Percentiles rank a stretch among this genome's conserved stretches.
Conservation (phyloP, 169 alveolate genomes). For the Haemoproteus tartakovskyi region DNA sequence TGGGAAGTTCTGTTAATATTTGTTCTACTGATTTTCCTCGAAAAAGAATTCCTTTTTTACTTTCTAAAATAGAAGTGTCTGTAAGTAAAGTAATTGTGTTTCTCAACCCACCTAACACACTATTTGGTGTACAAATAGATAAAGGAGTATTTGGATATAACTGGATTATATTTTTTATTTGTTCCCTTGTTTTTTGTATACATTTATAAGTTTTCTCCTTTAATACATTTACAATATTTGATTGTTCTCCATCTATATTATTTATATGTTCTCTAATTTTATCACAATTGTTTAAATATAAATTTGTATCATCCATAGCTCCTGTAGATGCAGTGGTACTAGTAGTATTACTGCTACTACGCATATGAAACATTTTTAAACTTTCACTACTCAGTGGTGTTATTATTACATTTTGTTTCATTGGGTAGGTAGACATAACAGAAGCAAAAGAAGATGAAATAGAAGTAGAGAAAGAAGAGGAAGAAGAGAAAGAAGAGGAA, state of each 20-base stretch:
- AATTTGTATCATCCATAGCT: conserved; percentile 8
- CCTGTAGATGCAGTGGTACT: background rate
- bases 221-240: conserved; percentile 39
- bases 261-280: conserved; percentile 44
- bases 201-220: conserved; percentile 64
- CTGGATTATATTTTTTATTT: conserved; percentile 47
- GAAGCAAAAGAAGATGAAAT: background rate
- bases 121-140: conserved; percentile 63
- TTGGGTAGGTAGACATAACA: background rate
- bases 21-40: conserved; percentile 87
- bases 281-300: conserved; percentile 37
- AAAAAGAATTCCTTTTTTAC: conserved; percentile 87
- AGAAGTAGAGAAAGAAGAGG: no score
- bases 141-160: conserved; percentile 63
- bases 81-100: conserved; percentile 89
- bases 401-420: no score
- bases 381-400: background rate
- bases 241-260: conserved; percentile 50
- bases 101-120: conserved; percentile 86
- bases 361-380: no score
- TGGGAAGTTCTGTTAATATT: conserved; percentile 81
- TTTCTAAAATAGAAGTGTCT: conserved; percentile 91
- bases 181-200: conserved; percentile 54
- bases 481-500: no score
- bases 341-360: background rate